Evolutionary conservation across 2,329 filamentous ascomycete genomes (phyloP).

Genomic region (Huntiella moniliformis): DNA sequence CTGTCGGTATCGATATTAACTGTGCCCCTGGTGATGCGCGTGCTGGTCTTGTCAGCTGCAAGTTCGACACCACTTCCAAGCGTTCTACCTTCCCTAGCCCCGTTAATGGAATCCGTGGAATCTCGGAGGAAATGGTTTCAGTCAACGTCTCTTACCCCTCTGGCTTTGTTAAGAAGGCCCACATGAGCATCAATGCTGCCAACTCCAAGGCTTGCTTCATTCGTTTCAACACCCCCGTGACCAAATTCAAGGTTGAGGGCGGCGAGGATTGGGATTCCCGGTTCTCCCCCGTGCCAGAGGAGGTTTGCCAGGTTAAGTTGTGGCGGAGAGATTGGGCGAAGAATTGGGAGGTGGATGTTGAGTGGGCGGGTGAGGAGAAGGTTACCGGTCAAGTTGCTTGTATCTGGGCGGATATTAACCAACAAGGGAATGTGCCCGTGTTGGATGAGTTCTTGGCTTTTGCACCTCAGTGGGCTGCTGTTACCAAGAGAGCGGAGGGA

Average conservation of each 20-base stretch:
- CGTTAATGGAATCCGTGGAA: constrained; percentile 19
- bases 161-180: constrained; percentile 28
- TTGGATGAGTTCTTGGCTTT: constrained; percentile 63
- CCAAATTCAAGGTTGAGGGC: constrained; percentile 43
- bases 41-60: constrained; percentile 43
- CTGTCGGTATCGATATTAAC: constrained; percentile 38
- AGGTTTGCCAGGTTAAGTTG: constrained; percentile 50
- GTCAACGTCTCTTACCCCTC: constrained; percentile 34
- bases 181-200: constrained; percentile 46
- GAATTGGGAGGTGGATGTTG: constrained; percentile 57
- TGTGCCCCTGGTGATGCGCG: constrained; percentile 29
- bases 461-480: constrained; percentile 59
- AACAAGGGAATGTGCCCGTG: constrained; percentile 53
- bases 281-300: constrained; percentile 44
- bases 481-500: constrained; percentile 58
- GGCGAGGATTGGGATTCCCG: constrained; percentile 40
- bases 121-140: constrained; percentile 30
- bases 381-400: constrained; percentile 48
- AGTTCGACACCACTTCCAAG: constrained; percentile 37
- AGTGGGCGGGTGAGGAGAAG: constrained; percentile 31
- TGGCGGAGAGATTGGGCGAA: constrained; percentile 69
- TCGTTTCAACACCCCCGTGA: constrained; percentile 49
- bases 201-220: constrained; percentile 69
- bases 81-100: constrained; percentile 18
- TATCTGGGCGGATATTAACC: constrained; percentile 75